phyloP scores from a whole-genome alignment of 2,329 filamentous ascomycete genomes.

The Metarhizium album region DNA sequence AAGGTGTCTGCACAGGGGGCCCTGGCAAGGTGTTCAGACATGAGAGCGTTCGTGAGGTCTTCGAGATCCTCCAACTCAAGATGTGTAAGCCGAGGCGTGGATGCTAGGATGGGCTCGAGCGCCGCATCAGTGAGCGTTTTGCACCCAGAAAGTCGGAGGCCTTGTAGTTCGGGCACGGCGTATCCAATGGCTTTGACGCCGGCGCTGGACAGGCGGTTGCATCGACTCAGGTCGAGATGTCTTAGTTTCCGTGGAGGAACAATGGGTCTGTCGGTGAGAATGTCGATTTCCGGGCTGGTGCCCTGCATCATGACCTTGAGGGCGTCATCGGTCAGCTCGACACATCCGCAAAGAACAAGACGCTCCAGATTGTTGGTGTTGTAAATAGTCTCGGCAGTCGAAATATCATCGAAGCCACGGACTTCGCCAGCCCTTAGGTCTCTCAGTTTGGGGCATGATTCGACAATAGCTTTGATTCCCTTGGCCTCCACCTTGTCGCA shows the following conservation, averaged over 20 bases:
- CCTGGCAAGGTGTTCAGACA: slow-evolving; percentile 63
- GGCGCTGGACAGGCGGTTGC: slow-evolving; percentile 58
- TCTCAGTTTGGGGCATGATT: slow-evolving; percentile 59
- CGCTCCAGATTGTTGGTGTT: slow-evolving; percentile 70
- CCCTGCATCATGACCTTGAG: slow-evolving; percentile 69
- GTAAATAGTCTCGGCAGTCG: slow-evolving; percentile 66
- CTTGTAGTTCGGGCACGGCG: slow-evolving; percentile 69
- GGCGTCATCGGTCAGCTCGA: slow-evolving; percentile 64
- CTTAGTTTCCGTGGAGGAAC: slow-evolving; percentile 70
- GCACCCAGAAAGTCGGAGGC: slow-evolving; percentile 73
- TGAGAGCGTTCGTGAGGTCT: slow-evolving; percentile 61
- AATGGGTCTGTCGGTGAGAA: slow-evolving; percentile 64
- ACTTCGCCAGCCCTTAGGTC: slow-evolving; percentile 80
- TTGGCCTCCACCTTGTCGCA: slow-evolving; percentile 75
- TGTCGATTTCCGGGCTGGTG: slow-evolving; percentile 63
- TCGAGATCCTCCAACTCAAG: slow-evolving; percentile 83
- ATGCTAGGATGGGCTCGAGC: slow-evolving; percentile 61
- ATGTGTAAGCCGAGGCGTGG: slow-evolving; percentile 68
- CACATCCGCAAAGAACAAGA: slow-evolving; percentile 71
- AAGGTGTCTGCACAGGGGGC: slow-evolving; percentile 62
- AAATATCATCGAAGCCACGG: slow-evolving; percentile 62
- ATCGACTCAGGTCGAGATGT: slow-evolving; percentile 78
- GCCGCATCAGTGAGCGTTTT: slow-evolving; percentile 61
- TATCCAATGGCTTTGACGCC: slow-evolving; percentile 63
- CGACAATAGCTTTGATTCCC: slow-evolving; percentile 62